A percentile compares a stretch with the other conserved stretches of the same genome.
These are phyloP conservation scores for Kurtzmaniella cleridarum DNA, from an alignment of 805 yeast genomes.

Conservation along the genomic window DNA sequence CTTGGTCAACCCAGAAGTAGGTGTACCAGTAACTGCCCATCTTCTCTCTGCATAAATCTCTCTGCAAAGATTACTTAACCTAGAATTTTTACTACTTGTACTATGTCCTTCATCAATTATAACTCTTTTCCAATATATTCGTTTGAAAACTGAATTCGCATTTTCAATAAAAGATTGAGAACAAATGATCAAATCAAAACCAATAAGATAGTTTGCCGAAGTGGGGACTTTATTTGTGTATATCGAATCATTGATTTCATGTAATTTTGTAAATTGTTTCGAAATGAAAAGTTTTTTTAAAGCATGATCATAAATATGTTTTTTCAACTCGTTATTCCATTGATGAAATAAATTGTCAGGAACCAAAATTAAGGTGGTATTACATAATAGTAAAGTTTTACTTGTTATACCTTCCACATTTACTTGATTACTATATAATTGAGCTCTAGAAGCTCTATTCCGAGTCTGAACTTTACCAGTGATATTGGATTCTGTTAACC, in stretches of 20 bases:
- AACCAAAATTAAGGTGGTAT: constrained; percentile 53
- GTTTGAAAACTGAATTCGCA: constrained; percentile 17
- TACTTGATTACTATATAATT: constrained; percentile 7
- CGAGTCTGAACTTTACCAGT: constrained; percentile 9
- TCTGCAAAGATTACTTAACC: constrained; percentile 45
- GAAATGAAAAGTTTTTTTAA: constrained; percentile 32
- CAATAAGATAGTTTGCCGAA: constrained; percentile 27
- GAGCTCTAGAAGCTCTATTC: constrained; percentile 12
- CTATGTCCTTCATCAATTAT: constrained; percentile 77
- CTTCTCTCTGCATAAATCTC: constrained; percentile 51
- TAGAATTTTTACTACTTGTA: constrained; percentile 47
- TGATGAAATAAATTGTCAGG: constrained; percentile 67
- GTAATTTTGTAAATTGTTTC: constrained; percentile 20
- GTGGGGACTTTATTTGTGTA: constrained; percentile 16
- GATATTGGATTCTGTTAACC: constrained; percentile 1
- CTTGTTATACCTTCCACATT: constrained; percentile 13
- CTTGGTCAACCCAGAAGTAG: constrained; percentile 63
- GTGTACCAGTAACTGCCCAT: constrained; percentile 77
- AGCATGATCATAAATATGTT: constrained; percentile 42
- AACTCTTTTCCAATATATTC: constrained; percentile 60
- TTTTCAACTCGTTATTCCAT: constrained; percentile 55
- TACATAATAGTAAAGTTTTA: constrained; percentile 38
- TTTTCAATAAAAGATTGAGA: constrained; percentile 42
- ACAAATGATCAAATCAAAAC: constrained; percentile 50
- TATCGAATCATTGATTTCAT: constrained; percentile 8